A percentile compares a stretch with the other conserved stretches of the same genome.
These are phyloP conservation scores for Mitragyna speciosa DNA, from an alignment of 257 asterid genomes.

Conservation along the genomic window DNA sequence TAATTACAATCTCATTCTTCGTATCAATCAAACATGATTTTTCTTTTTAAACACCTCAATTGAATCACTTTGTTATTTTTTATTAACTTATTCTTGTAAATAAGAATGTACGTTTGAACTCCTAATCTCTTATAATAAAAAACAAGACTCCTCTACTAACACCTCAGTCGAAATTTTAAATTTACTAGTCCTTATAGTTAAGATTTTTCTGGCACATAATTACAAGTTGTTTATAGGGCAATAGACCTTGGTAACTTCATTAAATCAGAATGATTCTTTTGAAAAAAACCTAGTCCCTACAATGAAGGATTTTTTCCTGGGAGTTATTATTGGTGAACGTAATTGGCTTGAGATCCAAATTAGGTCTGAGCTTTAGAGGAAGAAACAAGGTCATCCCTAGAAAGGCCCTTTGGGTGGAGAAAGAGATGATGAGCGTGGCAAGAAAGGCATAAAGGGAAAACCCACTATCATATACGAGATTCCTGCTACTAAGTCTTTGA, in stretches of 20 bases:
- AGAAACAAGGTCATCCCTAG: conserved; percentile 17
- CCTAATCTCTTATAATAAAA: no score
- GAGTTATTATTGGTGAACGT: background rate
- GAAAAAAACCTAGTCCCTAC: background rate
- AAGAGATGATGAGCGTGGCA: conserved; percentile 20
- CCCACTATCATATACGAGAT: conserved; percentile 32
- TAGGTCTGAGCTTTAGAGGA: conserved; percentile 1
- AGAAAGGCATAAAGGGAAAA: conserved; percentile 38
- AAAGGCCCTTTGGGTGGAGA: conserved; percentile 15
- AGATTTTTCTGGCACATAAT: no score
- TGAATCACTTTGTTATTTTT: no score
- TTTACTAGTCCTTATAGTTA: background rate
- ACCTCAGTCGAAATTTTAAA: no score
- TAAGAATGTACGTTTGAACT: no score
- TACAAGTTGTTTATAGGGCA: background rate
- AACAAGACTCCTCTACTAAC: no score
- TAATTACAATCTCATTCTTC: no score
- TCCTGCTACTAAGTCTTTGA: conserved; percentile 23
- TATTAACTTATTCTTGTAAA: no score
- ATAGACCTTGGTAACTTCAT: background rate
- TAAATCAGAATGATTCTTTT: conserved; percentile 8
- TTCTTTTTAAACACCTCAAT: no score
- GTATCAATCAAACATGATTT: no score
- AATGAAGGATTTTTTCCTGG: background rate
- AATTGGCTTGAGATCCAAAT: conserved; percentile 2